These are phyloP conservation scores for Hyphopichia wangnamkhiaoensis DNA, from an alignment of 1,139 yeast species.

Conservation along the genomic window DNA sequence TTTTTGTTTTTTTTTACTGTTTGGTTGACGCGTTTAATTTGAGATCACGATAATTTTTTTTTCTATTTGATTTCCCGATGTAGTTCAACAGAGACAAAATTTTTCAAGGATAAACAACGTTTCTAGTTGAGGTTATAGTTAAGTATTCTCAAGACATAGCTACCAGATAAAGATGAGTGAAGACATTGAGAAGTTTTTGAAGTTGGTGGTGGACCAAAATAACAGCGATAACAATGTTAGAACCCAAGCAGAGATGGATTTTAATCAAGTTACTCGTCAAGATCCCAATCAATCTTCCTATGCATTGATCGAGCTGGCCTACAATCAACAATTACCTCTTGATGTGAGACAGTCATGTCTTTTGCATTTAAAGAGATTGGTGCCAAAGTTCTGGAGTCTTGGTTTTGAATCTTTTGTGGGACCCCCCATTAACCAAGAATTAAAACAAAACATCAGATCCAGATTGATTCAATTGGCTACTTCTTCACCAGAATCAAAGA, in stretches of 20 bases:
- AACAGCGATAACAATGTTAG: slow-evolving; percentile 39
- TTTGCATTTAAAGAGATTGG: slow-evolving; percentile 65
- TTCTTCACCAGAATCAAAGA: slow-evolving; percentile 54
- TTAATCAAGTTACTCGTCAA: slow-evolving; percentile 23
- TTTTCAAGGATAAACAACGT: too few relatives aligned
- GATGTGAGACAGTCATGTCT: slow-evolving; percentile 65
- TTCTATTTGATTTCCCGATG: not conserved
- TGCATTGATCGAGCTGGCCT: slow-evolving; percentile 28
- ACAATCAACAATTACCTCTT: slow-evolving; percentile 20
- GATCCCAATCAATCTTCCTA: slow-evolving; percentile 36
- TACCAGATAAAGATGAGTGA: slow-evolving; percentile 1
- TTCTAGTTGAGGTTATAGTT: too few relatives aligned
- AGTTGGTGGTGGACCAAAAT: slow-evolving; percentile 33
- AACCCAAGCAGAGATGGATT: slow-evolving; percentile 36
- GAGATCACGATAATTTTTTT: not conserved
- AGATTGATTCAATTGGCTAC: slow-evolving; percentile 55
- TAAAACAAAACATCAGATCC: slow-evolving; percentile 52
- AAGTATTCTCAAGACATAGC: too few relatives aligned
- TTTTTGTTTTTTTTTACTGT: not conserved
- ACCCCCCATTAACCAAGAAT: slow-evolving; percentile 56
- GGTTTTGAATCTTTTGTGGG: slow-evolving; percentile 80
- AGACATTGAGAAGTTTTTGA: not conserved
- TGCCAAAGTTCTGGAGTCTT: slow-evolving; percentile 81
- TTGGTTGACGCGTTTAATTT: not conserved
- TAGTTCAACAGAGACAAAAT: not conserved